phyloP scores from a whole-genome alignment of 2,329 filamentous ascomycete genomes.

The Aspergillus awamori region DNA sequence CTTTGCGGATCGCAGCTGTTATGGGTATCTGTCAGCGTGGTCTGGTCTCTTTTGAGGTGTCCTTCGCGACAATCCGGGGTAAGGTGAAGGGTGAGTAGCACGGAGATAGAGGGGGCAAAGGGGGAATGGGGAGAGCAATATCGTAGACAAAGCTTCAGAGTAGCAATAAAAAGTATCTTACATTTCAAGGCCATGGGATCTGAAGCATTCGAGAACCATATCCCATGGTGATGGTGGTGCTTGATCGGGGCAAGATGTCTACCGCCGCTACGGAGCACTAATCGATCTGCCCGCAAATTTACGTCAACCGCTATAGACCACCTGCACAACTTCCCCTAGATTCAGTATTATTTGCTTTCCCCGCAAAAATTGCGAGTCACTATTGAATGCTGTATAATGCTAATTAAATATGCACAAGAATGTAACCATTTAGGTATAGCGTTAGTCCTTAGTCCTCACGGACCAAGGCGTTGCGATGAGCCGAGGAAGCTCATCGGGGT shows the following conservation, averaged over 20 bases:
- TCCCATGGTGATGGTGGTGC: conserved; percentile 24
- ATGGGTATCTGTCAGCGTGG: conserved; percentile 25
- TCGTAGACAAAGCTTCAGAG: background rate
- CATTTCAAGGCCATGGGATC: conserved; percentile 45
- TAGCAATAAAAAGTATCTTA: conserved; percentile 26
- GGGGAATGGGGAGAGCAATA: background rate
- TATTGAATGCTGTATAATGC: conserved; percentile 13
- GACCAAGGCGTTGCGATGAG: conserved; percentile 67
- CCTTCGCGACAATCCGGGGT: conserved; percentile 22
- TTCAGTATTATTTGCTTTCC: conserved; percentile 15
- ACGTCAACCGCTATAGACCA: conserved; percentile 37
- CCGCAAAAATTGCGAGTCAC: conserved; percentile 13
- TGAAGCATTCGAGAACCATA: conserved; percentile 29
- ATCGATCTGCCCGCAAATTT: conserved; percentile 28
- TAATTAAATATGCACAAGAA: conserved; percentile 39
- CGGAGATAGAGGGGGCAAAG: conserved; percentile 5
- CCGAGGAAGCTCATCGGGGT: conserved; percentile 64
- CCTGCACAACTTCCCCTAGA: conserved; percentile 30
- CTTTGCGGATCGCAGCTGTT: conserved; percentile 46
- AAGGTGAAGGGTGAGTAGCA: conserved; percentile 6
- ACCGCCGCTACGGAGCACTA: conserved; percentile 1
- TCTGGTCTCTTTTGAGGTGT: conserved; percentile 14
- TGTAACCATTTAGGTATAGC: conserved; percentile 11
- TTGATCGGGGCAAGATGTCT: conserved; percentile 2
- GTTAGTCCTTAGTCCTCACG: conserved; percentile 49